Percentiles rank a stretch among this genome's conserved stretches.
phyloP scores from a whole-genome alignment of 257 asterid species.

The Gentiana dahurica region DNA sequence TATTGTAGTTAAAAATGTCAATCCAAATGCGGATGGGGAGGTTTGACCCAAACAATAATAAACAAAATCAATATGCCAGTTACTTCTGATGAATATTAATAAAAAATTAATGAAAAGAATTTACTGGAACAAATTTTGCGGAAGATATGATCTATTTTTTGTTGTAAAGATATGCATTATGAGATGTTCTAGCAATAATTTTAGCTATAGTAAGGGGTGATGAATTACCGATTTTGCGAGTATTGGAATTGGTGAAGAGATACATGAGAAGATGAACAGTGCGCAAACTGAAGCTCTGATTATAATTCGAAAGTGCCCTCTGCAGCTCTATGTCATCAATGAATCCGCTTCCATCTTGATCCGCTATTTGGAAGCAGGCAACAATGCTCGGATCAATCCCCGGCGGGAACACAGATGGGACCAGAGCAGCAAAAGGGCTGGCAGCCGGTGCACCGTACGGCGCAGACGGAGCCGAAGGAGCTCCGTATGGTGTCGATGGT shows the following conservation, averaged over 20 bases:
- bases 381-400: constrained; percentile 83
- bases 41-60: too few species aligned
- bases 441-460: constrained; percentile 35
- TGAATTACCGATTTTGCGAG: constrained; percentile 60
- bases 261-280: constrained; percentile 94
- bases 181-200: too few species aligned
- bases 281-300: constrained; percentile 76
- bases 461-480: constrained; percentile 22
- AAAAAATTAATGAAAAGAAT: too few species aligned
- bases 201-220: too few species aligned
- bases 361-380: constrained; percentile 71
- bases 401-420: constrained; percentile 80
- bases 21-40: too few species aligned
- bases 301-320: constrained; percentile 57
- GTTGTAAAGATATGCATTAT: too few species aligned
- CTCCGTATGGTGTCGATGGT: constrained; percentile 22
- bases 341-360: constrained; percentile 89
- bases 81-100: too few species aligned
- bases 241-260: constrained; percentile 65
- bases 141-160: too few species aligned
- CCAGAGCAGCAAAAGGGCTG: constrained; percentile 54
- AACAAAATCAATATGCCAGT: too few species aligned
- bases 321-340: constrained; percentile 93
- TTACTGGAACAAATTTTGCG: too few species aligned
- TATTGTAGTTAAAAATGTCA: too few species aligned